Base-by-base conservation (phyloP, 2,329 filamentous ascomycete species). In the Aspergillus costaricaensis region DNA sequence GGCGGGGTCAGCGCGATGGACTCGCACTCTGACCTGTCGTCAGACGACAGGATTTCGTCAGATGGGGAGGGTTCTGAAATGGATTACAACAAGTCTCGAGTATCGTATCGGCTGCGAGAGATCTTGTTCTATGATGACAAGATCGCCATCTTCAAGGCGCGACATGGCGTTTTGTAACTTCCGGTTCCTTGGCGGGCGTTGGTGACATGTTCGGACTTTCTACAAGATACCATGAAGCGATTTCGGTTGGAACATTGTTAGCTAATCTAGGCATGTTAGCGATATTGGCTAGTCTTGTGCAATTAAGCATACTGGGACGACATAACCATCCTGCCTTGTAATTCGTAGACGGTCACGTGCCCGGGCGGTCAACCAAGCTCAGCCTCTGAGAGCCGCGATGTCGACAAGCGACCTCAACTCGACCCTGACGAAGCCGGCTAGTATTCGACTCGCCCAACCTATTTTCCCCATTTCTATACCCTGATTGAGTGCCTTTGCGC, bases 91-190 rank as follows among this genome's bases (percentile, higher is more conserved):
- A 67, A 67, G 61, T 72, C 69, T 17, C 68, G 68, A 5, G 72
- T 77, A 30, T 78, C 83, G 67, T 81, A 93, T 61, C 83, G 86
- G 57, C 78, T 94, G 65, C 81, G 90, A 62, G 90, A 94, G 79
- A 94, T 95, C 64, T 76, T 93, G 63, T 94, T 92, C 75, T 93
- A 92, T 69, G 91, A 94, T 72, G 91, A 94, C 72, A 91, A 91
- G 75, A 86, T 92, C 56, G 87, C 89, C 27, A 88, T 94, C 60
- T 94, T 94, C 78, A 90, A 89, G 74, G 89, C 89, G 32, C 84
- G 91, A 62, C 88, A 91, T 75, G 87, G 84, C 53, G 70, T 74
- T 64, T 68, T 81, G 50, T 80, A 68, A 74, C 30, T 43, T 43
- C 14, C 19, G 41, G 17, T 19, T 19, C n/a, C 39, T 43, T 43